phyloP scores from a whole-genome alignment of 495 filamentous ascomycete species.

The Podospora australis region DNA sequence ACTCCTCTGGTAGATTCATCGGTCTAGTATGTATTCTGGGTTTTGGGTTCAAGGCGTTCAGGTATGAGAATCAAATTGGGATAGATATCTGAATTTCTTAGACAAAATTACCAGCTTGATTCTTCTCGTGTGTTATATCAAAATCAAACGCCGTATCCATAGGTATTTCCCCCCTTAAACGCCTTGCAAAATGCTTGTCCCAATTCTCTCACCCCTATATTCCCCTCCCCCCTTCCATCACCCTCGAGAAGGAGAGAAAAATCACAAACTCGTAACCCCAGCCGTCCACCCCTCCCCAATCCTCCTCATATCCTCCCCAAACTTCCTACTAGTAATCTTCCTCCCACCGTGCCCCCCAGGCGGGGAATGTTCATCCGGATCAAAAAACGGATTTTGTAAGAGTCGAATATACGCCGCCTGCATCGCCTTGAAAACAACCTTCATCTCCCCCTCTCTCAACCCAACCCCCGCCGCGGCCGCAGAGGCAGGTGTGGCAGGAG shows the following conservation, averaged over 20 bases:
- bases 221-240: neutral
- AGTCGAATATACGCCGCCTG: constrained; percentile 86
- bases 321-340: constrained; percentile 71
- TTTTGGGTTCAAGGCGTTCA: no score
- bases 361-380: constrained; percentile 75
- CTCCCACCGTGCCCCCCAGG: constrained; percentile 46
- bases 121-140: no score
- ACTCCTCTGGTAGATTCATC: no score
- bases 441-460: constrained; percentile 75
- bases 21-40: no score
- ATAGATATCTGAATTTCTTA: neutral
- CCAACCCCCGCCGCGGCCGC: constrained; percentile 40
- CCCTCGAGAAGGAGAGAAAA: neutral
- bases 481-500: constrained; percentile 7
- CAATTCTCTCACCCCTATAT: neutral
- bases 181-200: neutral
- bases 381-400: constrained; percentile 92
- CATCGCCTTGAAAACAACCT: constrained; percentile 77
- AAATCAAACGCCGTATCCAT: constrained; percentile 1
- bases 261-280: constrained; percentile 40
- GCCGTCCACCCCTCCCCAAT: constrained; percentile 71
- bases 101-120: neutral
- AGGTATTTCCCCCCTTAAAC: neutral
- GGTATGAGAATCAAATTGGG: neutral
- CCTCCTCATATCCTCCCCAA: constrained; percentile 72